Conservation (phyloP, 140 eudicot genomes). For the Cichorium intybus region DNA sequence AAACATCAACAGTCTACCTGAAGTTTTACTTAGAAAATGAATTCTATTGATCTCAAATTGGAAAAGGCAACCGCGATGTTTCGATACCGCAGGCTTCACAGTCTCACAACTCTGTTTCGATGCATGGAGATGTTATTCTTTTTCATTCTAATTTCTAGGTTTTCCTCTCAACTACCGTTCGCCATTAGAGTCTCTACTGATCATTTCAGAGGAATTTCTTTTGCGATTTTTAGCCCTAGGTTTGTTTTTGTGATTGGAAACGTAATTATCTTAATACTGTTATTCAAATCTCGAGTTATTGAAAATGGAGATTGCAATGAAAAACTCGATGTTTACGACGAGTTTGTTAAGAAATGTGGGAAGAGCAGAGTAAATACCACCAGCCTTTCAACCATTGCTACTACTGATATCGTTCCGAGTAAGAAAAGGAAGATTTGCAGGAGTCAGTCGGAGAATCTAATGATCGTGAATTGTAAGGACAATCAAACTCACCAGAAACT, state of each 20-base stretch:
- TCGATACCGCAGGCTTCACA: slow-evolving; percentile 29
- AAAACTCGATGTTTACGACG: slow-evolving; percentile 42
- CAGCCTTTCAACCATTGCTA: not conserved
- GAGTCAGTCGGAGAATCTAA: slow-evolving; percentile 35
- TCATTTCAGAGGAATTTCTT: slow-evolving; percentile 28
- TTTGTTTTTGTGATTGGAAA: slow-evolving; percentile 71
- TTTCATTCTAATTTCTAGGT: slow-evolving; percentile 35
- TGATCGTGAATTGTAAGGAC: not conserved
- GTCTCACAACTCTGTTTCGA: slow-evolving; percentile 48
- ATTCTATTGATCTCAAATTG: slow-evolving; percentile 39
- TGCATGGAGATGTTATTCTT: slow-evolving; percentile 44
- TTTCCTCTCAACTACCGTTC: slow-evolving; percentile 39
- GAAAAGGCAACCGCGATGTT: slow-evolving; percentile 57
- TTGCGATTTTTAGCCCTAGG: slow-evolving; percentile 43
- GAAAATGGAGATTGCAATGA: slow-evolving; percentile 11
- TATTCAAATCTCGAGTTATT: slow-evolving; percentile 37
- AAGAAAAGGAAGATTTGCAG: slow-evolving; percentile 28
- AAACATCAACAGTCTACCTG: not conserved
- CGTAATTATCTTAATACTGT: slow-evolving; percentile 53
- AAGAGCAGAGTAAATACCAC: slow-evolving; percentile 12
- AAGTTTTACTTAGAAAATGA: slow-evolving; percentile 29
- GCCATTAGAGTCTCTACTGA: slow-evolving; percentile 35
- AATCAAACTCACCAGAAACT: slow-evolving; percentile 12
- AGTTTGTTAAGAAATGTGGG: slow-evolving; percentile 43
- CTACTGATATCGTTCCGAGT: not conserved